Conservation (phyloP, 2,329 filamentous ascomycete genomes). For the Ophiocordyceps camponoti-rufipedis region DNA sequence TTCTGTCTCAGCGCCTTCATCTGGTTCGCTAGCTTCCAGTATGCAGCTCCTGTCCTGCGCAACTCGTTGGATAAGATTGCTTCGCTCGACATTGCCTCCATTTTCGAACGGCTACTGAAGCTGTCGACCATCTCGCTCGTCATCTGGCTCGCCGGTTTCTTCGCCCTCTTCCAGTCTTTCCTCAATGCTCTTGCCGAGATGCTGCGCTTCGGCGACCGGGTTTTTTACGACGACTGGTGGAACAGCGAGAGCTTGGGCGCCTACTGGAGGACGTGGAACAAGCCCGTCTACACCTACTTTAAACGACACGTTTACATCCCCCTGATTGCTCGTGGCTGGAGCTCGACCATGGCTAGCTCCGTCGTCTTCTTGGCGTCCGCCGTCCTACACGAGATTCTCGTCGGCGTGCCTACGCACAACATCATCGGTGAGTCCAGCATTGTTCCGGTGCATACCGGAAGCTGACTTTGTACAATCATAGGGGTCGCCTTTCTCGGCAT, state of each 20-base stretch:
- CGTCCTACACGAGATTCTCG: slow-evolving; percentile 76
- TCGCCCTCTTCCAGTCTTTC: slow-evolving; percentile 84
- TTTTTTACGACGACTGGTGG: slow-evolving; percentile 98
- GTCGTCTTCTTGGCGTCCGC: slow-evolving; percentile 81
- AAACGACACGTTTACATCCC: slow-evolving; percentile 85
- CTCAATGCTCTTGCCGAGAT: slow-evolving; percentile 85
- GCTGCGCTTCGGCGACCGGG: slow-evolving; percentile 75
- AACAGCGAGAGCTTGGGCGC: slow-evolving; percentile 70
- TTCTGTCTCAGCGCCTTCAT: slow-evolving; percentile 70
- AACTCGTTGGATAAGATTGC: slow-evolving; percentile 85
- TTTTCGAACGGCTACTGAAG: slow-evolving; percentile 82
- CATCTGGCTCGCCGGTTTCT: slow-evolving; percentile 96
- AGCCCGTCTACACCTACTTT: slow-evolving; percentile 94
- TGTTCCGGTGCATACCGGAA: not conserved
- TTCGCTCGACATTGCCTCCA: slow-evolving; percentile 60
- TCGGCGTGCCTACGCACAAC: slow-evolving; percentile 89
- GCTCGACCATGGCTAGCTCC: slow-evolving; percentile 48
- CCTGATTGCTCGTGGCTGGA: slow-evolving; percentile 69
- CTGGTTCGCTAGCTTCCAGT: slow-evolving; percentile 89
- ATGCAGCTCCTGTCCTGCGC: slow-evolving; percentile 71
- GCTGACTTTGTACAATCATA: slow-evolving; percentile 5
- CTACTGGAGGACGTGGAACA: slow-evolving; percentile 97
- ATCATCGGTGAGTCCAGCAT: slow-evolving; percentile 46
- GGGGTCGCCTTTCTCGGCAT: slow-evolving; percentile 89
- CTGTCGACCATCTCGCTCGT: slow-evolving; percentile 87